Percentiles rank a stretch among this genome's conserved stretches.
phyloP scores from a whole-genome alignment of 768 basidiomycete genomes.

The Paxillus ammoniavirescens region DNA sequence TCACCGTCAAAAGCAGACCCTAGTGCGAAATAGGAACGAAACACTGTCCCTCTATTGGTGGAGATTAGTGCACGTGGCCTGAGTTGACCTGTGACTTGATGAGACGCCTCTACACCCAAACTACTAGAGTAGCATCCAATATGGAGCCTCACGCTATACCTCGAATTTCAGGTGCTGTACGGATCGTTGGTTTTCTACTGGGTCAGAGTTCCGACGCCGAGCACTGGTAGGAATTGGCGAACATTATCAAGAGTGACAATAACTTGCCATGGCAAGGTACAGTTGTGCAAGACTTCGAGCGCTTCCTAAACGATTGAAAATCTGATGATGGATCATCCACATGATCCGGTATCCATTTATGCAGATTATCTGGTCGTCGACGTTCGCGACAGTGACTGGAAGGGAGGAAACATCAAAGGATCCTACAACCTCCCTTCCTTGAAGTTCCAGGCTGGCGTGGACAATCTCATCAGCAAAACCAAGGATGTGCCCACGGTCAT shows the following conservation, averaged over 20 bases:
- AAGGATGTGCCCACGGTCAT: slow-evolving; percentile 63
- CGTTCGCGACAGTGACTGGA: slow-evolving; percentile 81
- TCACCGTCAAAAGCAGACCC: no score
- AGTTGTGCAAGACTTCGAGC: not conserved
- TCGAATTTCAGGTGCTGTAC: slow-evolving; percentile 20
- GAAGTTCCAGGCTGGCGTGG: slow-evolving; percentile 55
- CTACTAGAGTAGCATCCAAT: slow-evolving; percentile 8
- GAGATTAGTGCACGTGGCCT: no score
- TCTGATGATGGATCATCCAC: not conserved
- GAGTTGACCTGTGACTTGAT: no score
- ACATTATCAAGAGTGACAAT: slow-evolving; percentile 65
- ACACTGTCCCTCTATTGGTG: no score
- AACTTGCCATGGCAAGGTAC: slow-evolving; percentile 41
- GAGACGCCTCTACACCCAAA: slow-evolving; percentile 2
- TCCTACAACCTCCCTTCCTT: slow-evolving; percentile 61
- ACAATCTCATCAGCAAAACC: slow-evolving; percentile 56
- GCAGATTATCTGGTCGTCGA: slow-evolving; percentile 75
- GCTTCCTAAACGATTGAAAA: not conserved
- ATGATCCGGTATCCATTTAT: not conserved
- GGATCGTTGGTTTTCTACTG: slow-evolving; percentile 5
- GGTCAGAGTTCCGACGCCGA: slow-evolving; percentile 10
- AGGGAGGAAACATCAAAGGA: slow-evolving; percentile 75
- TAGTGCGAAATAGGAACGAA: no score
- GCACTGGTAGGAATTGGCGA: slow-evolving; percentile 59
- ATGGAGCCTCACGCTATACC: slow-evolving; percentile 18